A percentile compares a stretch with the other conserved stretches of the same genome.
Evolutionary conservation across 257 asterid species (phyloP).

Genomic region (Plectranthus barbatus): DNA sequence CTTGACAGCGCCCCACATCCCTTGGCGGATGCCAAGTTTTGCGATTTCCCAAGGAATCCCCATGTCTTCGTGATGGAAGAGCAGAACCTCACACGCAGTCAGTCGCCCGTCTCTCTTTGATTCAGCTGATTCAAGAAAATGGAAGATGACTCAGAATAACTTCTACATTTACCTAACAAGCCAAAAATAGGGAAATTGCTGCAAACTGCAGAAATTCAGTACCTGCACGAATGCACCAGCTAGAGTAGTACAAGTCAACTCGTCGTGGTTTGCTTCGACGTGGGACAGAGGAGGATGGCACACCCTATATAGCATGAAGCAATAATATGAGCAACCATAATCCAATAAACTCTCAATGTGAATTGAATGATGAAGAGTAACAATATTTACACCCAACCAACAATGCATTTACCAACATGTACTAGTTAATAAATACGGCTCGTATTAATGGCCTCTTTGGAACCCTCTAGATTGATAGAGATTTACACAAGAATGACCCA

Average conservation of each 20-base stretch:
- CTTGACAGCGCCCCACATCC: slow-evolving; percentile 83
- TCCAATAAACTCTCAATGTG: neutral
- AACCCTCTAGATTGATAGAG: neutral
- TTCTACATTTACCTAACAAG: no score
- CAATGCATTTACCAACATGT: no score
- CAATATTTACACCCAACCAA: neutral
- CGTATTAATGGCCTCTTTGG: neutral
- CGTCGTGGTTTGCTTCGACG: slow-evolving; percentile 75
- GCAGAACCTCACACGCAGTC: slow-evolving; percentile 59
- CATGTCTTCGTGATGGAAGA: slow-evolving; percentile 80
- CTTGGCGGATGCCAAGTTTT: slow-evolving; percentile 65
- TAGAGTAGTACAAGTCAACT: slow-evolving; percentile 79
- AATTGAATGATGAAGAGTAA: neutral
- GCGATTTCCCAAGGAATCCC: slow-evolving; percentile 88
- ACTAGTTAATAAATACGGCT: no score
- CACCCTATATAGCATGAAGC: slow-evolving; percentile 39
- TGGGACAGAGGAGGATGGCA: slow-evolving; percentile 55
- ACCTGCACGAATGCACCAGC: slow-evolving; percentile 91
- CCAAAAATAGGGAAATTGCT: no score
- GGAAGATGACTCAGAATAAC: neutral
- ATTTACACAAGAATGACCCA: neutral
- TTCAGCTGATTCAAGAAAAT: slow-evolving; percentile 28
- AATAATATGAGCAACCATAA: neutral
- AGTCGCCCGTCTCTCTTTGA: slow-evolving; percentile 46
- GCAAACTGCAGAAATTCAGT: neutral